Percentiles rank a stretch among this genome's conserved stretches.
phyloP scores from a whole-genome alignment of 2,329 filamentous ascomycete genomes.

The Cadophora luteo-olivacea region DNA sequence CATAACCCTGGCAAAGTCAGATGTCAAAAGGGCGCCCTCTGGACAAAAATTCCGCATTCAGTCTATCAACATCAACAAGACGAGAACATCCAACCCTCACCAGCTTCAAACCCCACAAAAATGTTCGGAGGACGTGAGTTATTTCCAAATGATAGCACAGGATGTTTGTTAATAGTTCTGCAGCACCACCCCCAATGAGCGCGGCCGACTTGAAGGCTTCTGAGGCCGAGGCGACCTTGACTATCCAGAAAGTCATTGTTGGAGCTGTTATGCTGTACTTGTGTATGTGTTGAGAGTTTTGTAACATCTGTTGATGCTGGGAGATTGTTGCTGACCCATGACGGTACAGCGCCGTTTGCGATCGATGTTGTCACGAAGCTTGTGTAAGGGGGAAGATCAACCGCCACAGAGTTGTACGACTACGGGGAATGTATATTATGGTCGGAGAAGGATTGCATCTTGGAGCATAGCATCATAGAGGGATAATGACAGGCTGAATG shows the following conservation, averaged over 20 bases:
- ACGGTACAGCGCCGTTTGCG: conserved; percentile 57
- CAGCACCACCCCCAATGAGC: conserved; percentile 70
- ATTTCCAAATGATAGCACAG: conserved; percentile 4
- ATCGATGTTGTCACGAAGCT: conserved; percentile 60
- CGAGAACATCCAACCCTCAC: not conserved
- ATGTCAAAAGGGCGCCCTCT: conserved; percentile 16
- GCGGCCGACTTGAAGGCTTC: conserved; percentile 73
- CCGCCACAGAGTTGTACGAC: not conserved
- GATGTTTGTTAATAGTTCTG: conserved; percentile 22
- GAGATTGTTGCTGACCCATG: conserved; percentile 20
- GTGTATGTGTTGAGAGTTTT: conserved; percentile 60
- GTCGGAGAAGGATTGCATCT: conserved; percentile 4
- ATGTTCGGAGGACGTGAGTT: conserved; percentile 70
- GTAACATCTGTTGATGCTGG: not conserved
- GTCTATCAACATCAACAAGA: conserved; percentile 15
- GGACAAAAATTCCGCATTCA: not conserved
- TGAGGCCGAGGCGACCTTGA: conserved; percentile 71
- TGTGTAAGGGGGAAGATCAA: conserved; percentile 44
- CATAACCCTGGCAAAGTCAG: conserved; percentile 14
- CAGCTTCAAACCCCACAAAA: conserved; percentile 40
- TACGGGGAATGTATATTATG: conserved; percentile 7
- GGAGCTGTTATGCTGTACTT: conserved; percentile 75
- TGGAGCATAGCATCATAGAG: conserved; percentile 14
- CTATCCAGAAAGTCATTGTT: conserved; percentile 70
- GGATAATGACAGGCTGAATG: not conserved